phyloP scores from a whole-genome alignment of 2,329 filamentous ascomycete genomes.

The Cordyceps cateniannulata region DNA sequence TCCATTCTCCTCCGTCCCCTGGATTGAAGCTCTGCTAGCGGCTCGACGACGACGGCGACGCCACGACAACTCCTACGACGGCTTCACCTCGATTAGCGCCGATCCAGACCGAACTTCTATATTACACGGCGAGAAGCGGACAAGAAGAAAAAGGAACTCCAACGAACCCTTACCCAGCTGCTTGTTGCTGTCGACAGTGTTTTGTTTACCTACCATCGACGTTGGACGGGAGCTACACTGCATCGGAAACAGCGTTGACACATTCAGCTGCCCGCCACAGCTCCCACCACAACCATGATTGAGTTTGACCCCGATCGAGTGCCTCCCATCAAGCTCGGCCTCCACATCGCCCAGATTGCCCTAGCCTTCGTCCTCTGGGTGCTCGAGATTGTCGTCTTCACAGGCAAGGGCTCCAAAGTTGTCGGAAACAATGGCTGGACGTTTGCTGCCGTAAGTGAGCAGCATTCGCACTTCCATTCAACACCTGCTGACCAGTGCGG shows the following conservation, averaged over 20 bases:
- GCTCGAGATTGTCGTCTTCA: constrained; percentile 55
- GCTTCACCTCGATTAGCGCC: constrained; percentile 5
- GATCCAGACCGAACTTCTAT: not conserved
- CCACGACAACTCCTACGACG: not conserved
- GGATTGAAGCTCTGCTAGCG: not conserved
- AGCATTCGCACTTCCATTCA: not conserved
- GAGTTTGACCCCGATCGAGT: constrained; percentile 49
- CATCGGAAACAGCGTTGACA: not conserved
- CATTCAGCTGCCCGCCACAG: not conserved
- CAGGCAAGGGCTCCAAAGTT: constrained; percentile 39
- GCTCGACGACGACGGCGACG: not conserved
- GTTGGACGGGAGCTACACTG: not conserved
- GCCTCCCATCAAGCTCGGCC: constrained; percentile 48
- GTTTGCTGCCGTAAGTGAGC: constrained; percentile 51
- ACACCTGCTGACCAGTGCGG: constrained; percentile 5
- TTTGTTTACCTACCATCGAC: not conserved
- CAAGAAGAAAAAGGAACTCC: not conserved
- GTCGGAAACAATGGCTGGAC: constrained; percentile 57
- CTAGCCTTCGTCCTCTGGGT: constrained; percentile 50
- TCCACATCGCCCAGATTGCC: constrained; percentile 50
- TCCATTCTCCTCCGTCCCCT: not conserved
- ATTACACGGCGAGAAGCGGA: not conserved
- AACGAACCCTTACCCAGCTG: not conserved
- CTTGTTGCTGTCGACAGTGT: not conserved
- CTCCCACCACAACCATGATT: constrained; percentile 32